Evolutionary conservation across 805 yeast genomes (phyloP), one percentile per base, ranked within the genome.

Genomic region (Danielia reshetovae): DNA sequence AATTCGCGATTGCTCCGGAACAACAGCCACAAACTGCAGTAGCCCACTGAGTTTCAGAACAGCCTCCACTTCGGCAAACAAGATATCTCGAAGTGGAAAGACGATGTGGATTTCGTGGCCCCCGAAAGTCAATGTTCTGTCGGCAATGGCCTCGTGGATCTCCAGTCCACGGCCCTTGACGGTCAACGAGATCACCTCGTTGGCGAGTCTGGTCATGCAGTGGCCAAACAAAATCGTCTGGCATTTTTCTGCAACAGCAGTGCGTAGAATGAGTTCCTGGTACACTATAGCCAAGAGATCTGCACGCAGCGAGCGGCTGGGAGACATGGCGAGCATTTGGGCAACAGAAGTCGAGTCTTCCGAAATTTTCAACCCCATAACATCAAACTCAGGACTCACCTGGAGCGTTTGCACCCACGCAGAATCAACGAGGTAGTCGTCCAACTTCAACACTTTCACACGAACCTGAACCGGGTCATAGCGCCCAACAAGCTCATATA

Each of bases 131-230:
- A 53, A 55, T 0, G 52, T 24, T 34, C 58, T 72, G 43, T 75
- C 78, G 6, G 79, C 62, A 16, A 82, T 52, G 8, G 67, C 56
- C 4, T 61, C 52, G 17, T 85, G 72, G 5, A 89, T 72, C 22
- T 70, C 70, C 2, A 82, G 68, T 0, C 96, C 97, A 42, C 96
- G 72, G 9, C 97, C 97, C 49, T 81, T 85, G 4, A 87, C 88
- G 0, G 95, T 81, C 35, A 85, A 59, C 0, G 94, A 70, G 22
- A 90, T 65, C n/a, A 85, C 77, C 41, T 79, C 79, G 48, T 82
- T 86, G 1, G 97, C 95, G 16, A 89, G 54, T 27, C 79, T 70
- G 1, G 95, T 84, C 94, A 86, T 85, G 18, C 84, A 78, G 51
- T 81, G 85, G 1, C 90, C 86, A 63, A 77, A 76, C 7, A 87